These are phyloP conservation scores for Fistulinella prunicolor DNA, from an alignment of 768 basidiomycete species.

Conservation along the genomic window DNA sequence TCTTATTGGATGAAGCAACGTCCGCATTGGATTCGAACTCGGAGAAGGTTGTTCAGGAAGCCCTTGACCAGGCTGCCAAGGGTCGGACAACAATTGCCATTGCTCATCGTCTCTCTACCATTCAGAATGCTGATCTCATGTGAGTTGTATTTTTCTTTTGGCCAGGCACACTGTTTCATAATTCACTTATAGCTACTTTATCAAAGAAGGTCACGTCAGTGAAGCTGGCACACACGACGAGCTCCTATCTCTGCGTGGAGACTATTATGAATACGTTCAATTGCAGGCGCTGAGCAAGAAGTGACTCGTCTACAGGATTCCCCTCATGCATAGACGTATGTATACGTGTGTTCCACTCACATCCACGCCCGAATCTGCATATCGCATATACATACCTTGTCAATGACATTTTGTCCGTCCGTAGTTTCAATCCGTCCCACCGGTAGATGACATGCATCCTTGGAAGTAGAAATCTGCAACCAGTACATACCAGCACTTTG, in stretches of 20 bases:
- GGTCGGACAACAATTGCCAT: slow-evolving; percentile 95
- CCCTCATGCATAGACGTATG: not conserved
- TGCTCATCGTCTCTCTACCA: slow-evolving; percentile 90
- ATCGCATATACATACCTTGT: no score
- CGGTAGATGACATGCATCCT: no score
- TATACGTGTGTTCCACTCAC: no score
- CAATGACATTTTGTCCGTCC: no score
- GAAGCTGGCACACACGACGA: slow-evolving; percentile 90
- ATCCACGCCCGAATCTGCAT: no score
- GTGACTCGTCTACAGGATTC: not conserved
- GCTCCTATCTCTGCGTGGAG: slow-evolving; percentile 59
- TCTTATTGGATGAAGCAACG: slow-evolving; percentile 89
- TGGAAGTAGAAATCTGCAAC: no score
- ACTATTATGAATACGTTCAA: slow-evolving; percentile 87
- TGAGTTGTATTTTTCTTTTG: slow-evolving; percentile 38
- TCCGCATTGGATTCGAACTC: slow-evolving; percentile 89
- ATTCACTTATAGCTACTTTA: slow-evolving; percentile 62
- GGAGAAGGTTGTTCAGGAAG: slow-evolving; percentile 93
- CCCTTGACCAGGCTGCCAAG: slow-evolving; percentile 87
- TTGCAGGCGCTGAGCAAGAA: slow-evolving; percentile 65
- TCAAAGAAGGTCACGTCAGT: slow-evolving; percentile 81
- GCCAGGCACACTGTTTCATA: not conserved
- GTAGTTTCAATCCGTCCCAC: no score
- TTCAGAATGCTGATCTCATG: slow-evolving; percentile 91
- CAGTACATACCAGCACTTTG: no score